Conservation (phyloP, 805 yeast species). For the Lachancea quebecensis region DNA sequence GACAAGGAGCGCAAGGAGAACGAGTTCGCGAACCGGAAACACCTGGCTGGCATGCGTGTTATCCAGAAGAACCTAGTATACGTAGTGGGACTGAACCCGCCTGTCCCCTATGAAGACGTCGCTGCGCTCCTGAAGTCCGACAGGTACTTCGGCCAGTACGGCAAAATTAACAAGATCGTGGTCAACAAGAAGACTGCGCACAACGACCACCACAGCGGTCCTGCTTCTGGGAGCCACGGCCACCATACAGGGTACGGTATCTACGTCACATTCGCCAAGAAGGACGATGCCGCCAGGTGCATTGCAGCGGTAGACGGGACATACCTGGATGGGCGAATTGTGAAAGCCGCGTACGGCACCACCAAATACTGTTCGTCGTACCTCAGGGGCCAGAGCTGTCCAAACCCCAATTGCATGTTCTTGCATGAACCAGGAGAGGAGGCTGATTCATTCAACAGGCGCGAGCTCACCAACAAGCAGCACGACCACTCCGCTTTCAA, state of each 20-base stretch:
- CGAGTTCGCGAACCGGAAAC: constrained; percentile 74
- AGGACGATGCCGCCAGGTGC: constrained; percentile 93
- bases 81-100: constrained; percentile 84
- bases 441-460: constrained; percentile 89
- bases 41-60: constrained; percentile 95
- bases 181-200: constrained; percentile 67
- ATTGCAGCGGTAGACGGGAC: constrained; percentile 90
- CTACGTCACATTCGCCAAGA: constrained; percentile 85
- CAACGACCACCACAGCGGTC: constrained; percentile 24
- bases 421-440: constrained; percentile 99
- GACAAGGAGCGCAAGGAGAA: constrained; percentile 91
- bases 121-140: constrained; percentile 79
- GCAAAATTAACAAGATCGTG: constrained; percentile 88
- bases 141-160: constrained; percentile 96
- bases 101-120: constrained; percentile 73
- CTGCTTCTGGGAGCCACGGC: constrained; percentile 5
- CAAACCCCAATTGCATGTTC: constrained; percentile 98
- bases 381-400: constrained; percentile 90
- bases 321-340: constrained; percentile 78
- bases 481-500: constrained; percentile 12
- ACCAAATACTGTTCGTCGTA: constrained; percentile 98
- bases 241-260: constrained; percentile 79
- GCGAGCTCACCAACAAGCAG: constrained; percentile 33
- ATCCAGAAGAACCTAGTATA: constrained; percentile 95
- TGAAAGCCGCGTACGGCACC: constrained; percentile 96